A percentile compares a stretch with the other conserved stretches of the same genome.
phyloP scores from a whole-genome alignment of 352 stramenopile genomes.

The Phytophthora hibernalis region DNA sequence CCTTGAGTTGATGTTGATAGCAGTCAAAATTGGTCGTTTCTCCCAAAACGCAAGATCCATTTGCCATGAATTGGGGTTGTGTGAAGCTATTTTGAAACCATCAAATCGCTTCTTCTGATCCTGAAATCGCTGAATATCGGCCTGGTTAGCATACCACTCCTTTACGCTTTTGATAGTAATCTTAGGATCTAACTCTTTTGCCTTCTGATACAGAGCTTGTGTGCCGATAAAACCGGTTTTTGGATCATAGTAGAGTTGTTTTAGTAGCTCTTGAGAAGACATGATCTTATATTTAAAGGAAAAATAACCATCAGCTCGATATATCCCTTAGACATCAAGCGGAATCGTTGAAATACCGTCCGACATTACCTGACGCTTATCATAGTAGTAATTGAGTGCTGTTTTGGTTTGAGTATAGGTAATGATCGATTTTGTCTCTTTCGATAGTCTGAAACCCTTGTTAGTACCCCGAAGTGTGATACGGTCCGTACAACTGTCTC shows the following conservation, averaged over 20 bases:
- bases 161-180: conserved; percentile 34
- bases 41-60: no score
- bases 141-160: conserved; percentile 25
- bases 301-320: conserved; percentile 4
- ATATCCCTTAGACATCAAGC: conserved; percentile 34
- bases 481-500: no score
- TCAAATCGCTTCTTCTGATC: not conserved
- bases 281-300: conserved; percentile 8
- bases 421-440: no score
- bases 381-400: no score
- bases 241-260: conserved; percentile 33
- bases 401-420: no score
- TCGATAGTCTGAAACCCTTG: no score
- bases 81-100: no score
- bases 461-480: no score
- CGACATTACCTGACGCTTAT: no score
- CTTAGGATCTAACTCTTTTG: conserved; percentile 8
- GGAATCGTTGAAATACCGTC: not conserved
- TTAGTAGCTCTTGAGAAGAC: conserved; percentile 12
- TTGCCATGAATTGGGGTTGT: no score
- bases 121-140: conserved; percentile 25
- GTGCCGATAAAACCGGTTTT: conserved; percentile 29
- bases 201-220: conserved; percentile 1
- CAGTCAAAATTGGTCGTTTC: no score
- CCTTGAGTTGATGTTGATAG: no score